These are phyloP conservation scores for Citrullus amarus DNA, from an alignment of 306 rosid species.

Conservation along the genomic window DNA sequence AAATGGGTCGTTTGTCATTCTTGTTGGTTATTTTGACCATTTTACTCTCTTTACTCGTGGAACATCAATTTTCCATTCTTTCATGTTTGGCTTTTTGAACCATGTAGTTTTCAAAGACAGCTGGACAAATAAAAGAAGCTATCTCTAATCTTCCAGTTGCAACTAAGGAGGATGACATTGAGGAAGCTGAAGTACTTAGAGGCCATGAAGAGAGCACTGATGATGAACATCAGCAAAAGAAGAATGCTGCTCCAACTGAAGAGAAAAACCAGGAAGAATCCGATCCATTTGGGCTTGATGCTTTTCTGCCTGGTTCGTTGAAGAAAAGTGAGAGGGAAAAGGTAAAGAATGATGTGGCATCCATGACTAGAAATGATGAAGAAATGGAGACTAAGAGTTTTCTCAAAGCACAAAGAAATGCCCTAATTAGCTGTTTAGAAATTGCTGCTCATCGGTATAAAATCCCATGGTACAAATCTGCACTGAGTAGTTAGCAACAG, in stretches of 20 bases:
- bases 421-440: constrained; percentile 69
- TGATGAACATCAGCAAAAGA: constrained; percentile 22
- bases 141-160: constrained; percentile 72
- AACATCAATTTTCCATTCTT: background rate
- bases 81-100: constrained; percentile 14
- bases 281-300: constrained; percentile 93
- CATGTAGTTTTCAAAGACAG: constrained; percentile 69
- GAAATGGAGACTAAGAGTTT: constrained; percentile 57
- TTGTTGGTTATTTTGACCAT: background rate
- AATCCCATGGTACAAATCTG: constrained; percentile 50
- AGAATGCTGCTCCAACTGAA: constrained; percentile 12
- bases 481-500: background rate
- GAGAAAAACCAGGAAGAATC: constrained; percentile 31
- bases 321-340: constrained; percentile 48
- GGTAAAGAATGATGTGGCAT: constrained; percentile 39
- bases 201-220: constrained; percentile 19
- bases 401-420: constrained; percentile 64
- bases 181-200: constrained; percentile 53
- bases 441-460: constrained; percentile 80
- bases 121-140: constrained; percentile 60
- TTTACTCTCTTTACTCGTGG: background rate
- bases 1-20: background rate
- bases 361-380: constrained; percentile 32
- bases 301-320: constrained; percentile 42
- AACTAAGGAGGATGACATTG: constrained; percentile 56